phyloP scores from a whole-genome alignment of 768 basidiomycete species.

The Tubosaeta sp. region DNA sequence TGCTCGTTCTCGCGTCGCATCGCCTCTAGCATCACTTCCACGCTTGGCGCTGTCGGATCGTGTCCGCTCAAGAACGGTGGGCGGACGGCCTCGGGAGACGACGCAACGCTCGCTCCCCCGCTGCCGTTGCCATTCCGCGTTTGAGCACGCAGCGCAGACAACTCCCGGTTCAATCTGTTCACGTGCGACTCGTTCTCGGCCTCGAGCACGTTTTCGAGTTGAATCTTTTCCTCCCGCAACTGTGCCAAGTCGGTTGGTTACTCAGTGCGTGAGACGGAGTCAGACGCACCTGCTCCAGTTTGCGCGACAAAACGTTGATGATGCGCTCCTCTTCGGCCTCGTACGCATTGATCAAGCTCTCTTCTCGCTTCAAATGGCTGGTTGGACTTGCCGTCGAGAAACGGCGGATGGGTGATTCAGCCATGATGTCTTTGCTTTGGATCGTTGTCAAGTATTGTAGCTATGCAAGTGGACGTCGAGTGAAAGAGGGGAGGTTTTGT shows the following conservation, averaged over 20 bases:
- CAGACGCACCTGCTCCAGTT: slow-evolving; percentile 67
- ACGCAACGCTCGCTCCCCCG: neutral
- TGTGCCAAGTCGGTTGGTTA: slow-evolving; percentile 21
- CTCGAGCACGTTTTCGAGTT: slow-evolving; percentile 75
- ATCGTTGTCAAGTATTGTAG: neutral
- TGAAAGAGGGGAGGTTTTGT: slow-evolving; percentile 1
- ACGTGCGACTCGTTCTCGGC: slow-evolving; percentile 86
- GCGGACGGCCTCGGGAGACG: neutral
- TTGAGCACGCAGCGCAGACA: slow-evolving; percentile 59
- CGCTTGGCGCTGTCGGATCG: slow-evolving; percentile 35
- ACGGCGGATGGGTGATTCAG: slow-evolving; percentile 50
- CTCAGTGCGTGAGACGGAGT: neutral
- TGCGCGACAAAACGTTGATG: slow-evolving; percentile 76
- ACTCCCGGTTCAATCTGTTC: slow-evolving; percentile 67
- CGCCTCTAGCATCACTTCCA: slow-evolving; percentile 67
- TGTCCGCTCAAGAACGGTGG: slow-evolving; percentile 8
- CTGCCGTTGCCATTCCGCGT: slow-evolving; percentile 31
- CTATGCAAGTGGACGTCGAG: neutral
- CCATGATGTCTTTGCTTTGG: slow-evolving; percentile 14
- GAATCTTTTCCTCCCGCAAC: slow-evolving; percentile 83
- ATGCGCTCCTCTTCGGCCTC: slow-evolving; percentile 90
- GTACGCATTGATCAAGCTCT: slow-evolving; percentile 82
- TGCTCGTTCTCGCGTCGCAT: slow-evolving; percentile 78
- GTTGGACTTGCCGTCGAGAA: slow-evolving; percentile 53
- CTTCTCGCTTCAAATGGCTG: slow-evolving; percentile 47